Evolutionary conservation across 1,139 yeast genomes (phyloP), one percentile per base, ranked within the genome.

Genomic region (Saccharomyces hybrid): DNA sequence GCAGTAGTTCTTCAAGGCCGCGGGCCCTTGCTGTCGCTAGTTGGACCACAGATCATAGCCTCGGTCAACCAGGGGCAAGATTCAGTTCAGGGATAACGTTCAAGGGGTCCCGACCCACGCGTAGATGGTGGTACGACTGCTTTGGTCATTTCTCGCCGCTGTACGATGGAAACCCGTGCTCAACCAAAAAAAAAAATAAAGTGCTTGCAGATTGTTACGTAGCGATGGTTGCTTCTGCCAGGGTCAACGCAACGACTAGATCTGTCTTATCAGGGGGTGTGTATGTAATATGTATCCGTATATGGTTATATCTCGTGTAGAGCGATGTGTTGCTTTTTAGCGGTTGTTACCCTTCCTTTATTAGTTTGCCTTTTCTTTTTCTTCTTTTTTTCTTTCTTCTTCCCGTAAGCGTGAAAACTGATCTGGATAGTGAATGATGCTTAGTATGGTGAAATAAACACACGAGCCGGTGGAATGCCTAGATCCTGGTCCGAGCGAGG

Each of bases 401-500:
- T 38, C 26, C 11, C 19, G 31, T 46, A 46, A 24, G 48, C 31
- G 48, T 27, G 19, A 46, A 26, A 27, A 42, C 29, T n/a, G 21
- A 26, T 26, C 29, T 26, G 19, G 14, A 27, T 26, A 24, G 6
- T 24, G 8, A 46, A n/a, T 46, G 28, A 27, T 9, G 16, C 4
- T 46, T 46, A 26, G 28, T 24, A 46, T 24, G 50, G 26, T 27
- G 59, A 38, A 16, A 38, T 38, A 38, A 16, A 19, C 12, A 11
- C 12, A 8, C 12, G 12, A 38, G 24, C 24, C 24, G 14, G 48
- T 28, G 34, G 29, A 14, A 31, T 42, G 19, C 16, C n/a, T 19
- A 11, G 21, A 8, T 32, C 41, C 41, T 42, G 49, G 16, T 21
- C 21, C 29, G 28, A 16, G 19, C 26, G 31, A 46, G 19, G n/a